Percentiles rank a stretch among this genome's conserved stretches.
phyloP scores from a whole-genome alignment of 345 rosid genomes.

The Gossypium turneri region DNA sequence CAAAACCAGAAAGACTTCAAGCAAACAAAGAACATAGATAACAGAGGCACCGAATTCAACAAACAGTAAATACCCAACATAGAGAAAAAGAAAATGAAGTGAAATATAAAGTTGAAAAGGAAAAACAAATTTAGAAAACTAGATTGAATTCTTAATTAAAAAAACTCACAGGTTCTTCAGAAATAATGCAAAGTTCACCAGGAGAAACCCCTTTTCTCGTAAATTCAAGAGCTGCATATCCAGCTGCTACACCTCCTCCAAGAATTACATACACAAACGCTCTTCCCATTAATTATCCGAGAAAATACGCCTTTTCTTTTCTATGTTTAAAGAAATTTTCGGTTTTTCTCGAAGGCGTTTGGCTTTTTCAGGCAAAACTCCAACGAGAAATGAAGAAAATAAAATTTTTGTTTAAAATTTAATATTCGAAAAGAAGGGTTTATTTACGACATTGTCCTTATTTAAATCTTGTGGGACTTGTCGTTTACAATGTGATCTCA shows the following conservation, averaged over 20 bases:
- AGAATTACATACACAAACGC: slow-evolving; percentile 93
- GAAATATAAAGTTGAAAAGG: neutral
- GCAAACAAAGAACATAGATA: neutral
- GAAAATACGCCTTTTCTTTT: neutral
- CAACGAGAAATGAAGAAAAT: neutral
- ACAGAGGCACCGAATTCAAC: neutral
- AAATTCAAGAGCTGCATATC: slow-evolving; percentile 96
- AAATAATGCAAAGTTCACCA: slow-evolving; percentile 93
- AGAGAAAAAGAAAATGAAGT: neutral
- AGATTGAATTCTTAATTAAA: neutral
- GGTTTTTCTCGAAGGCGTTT: neutral
- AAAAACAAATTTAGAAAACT: neutral
- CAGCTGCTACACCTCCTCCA: slow-evolving; percentile 97
- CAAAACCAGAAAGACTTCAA: slow-evolving; percentile 8
- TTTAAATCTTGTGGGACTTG: neutral
- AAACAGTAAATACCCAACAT: slow-evolving; percentile 11
- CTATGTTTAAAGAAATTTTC: neutral
- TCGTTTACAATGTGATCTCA: neutral
- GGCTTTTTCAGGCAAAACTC: neutral
- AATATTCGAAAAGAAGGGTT: neutral
- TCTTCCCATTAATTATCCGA: slow-evolving; percentile 62
- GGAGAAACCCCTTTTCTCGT: slow-evolving; percentile 63
- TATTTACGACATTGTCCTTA: neutral
- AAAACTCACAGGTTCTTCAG: slow-evolving; percentile 77
- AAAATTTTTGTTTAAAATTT: neutral